Evolutionary conservation across 768 basidiomycete species (phyloP), one percentile per base, ranked within the genome.

Genomic region (Scleroderma citrinum): DNA sequence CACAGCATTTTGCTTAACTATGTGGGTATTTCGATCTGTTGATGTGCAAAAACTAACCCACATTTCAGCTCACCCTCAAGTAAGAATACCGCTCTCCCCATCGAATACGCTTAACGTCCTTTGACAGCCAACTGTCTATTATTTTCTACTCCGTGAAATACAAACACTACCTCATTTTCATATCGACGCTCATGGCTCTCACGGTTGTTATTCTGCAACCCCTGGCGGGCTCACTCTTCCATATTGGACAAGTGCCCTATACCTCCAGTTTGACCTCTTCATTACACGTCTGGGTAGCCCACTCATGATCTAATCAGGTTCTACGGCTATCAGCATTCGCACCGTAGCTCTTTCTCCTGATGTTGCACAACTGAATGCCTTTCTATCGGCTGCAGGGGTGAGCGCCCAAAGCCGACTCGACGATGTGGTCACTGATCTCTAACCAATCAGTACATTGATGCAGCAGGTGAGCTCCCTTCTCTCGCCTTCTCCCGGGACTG

Each of bases 1-100:
- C 76, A 80, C 53, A 78, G 78, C 46, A 61, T 87, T 16, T 66
- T 87, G 16, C 59, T 84, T 23, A 78, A 87, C 61, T 87, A 87
- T 62, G 82, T 83, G 55, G 43, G 79, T 23, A 34, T 45, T 46
- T 34, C 51, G 19, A 41, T 41, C 40, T 12, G 13, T 14, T 50
- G 19, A 8, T 45, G 50, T 19, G 10, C 29, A 31, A 35, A 17
- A 23, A 20, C 37, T 56, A 14, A 59, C 42, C 38, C 26, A 29
- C 26, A 29, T 8, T 20, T 26, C 44, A 79, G 80, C 62, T 76
- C 46, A 64, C 62, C 31, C 58, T 75, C 23, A 76, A 74, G 76
- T 80, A 61, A 24, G 48, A 13, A 29, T 12, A 44, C 17, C 8
- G 20, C 17, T 51, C 17, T 11, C 23, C 14, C 50, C 19, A 32